Percentiles rank a stretch among this genome's conserved stretches.
phyloP scores from a whole-genome alignment of 345 rosid species.

The Melaleuca quinquenervia region DNA sequence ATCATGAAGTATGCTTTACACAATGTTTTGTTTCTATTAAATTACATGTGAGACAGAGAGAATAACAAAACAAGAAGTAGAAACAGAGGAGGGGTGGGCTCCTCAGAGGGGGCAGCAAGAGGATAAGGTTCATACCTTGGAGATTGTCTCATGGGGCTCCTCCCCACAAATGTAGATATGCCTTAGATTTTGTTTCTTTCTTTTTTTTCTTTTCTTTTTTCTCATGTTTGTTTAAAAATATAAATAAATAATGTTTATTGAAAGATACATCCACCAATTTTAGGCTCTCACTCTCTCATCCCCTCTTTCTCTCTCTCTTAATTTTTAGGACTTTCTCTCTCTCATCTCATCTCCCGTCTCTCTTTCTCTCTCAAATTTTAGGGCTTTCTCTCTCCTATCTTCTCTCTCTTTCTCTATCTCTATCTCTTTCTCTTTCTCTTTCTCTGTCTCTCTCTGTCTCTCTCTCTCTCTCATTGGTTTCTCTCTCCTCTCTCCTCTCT shows the following conservation, averaged over 20 bases:
- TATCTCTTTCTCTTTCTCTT: background rate
- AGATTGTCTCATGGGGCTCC: background rate
- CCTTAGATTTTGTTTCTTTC: background rate
- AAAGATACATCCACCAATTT: background rate
- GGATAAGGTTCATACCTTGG: background rate
- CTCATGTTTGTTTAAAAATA: background rate
- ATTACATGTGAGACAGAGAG: background rate
- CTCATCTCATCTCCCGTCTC: background rate
- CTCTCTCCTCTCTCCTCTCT: conserved; percentile 27
- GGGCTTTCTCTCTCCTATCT: conserved; percentile 20
- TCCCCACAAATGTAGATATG: background rate
- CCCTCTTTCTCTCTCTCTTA: background rate
- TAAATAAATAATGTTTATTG: background rate
- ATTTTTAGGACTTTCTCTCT: conserved; percentile 28
- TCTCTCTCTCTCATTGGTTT: conserved; percentile 16
- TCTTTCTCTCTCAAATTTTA: conserved; percentile 7
- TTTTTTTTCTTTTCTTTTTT: background rate
- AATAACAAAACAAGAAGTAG: background rate
- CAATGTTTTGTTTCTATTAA: background rate
- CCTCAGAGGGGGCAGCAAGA: background rate
- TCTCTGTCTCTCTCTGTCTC: conserved; percentile 13
- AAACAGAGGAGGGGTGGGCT: background rate
- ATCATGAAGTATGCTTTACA: background rate
- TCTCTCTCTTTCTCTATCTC: background rate
- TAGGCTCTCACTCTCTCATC: background rate